Base-by-base conservation (phyloP, 2,329 filamentous ascomycete species). In the Aspergillus viridinutans region DNA sequence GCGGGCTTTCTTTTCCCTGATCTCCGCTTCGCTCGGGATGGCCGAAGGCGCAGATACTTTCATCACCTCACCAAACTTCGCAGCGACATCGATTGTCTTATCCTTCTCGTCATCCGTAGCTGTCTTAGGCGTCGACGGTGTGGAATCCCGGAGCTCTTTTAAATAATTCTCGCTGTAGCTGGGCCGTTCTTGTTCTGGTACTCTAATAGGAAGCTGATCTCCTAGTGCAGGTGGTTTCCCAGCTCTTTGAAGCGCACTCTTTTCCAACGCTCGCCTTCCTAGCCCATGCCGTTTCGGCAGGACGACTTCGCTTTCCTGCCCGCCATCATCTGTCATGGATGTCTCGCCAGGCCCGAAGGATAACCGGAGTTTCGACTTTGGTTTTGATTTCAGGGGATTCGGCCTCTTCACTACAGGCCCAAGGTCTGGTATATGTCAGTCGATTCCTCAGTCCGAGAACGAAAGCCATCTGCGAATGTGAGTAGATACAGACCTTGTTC, bases 1-100 rank as follows among this genome's bases (percentile, higher is more conserved):
- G 1, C 94, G 85, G 58, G 91, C 90, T 74, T 97, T 97, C 78
- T 92, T 95, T 74, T 96, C 92, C 28, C 83, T 84, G 52, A 97
- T 96, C 69, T 97, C 90, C 2, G 89, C 85, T 59, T 92, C 89
- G 1, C 88, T 92, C 3, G 93, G 86, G 61, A 97, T 92, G 5
- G 79, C 67, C 32, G 76, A 72, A 52, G 64, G 72, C 5, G 59
- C 69, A 5, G 69, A 58, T 35, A 64, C 64, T 29, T 65, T 67
- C 70, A 61, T 70, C 2, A 76, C 53, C 49, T 79, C 74, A 20
- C 77, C 78, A 60, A 81, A 81, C 58, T 80, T 81, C 42, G 72
- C 61, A 54, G 81, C 72, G 9, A 83, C 75, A 57, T 76, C 77
- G 12, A 81, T 82, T 0, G 79, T 75, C 67, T 87, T 85, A 2